Evolutionary conservation across 345 rosid genomes (phyloP).

Genomic region (Theobroma cacao): DNA sequence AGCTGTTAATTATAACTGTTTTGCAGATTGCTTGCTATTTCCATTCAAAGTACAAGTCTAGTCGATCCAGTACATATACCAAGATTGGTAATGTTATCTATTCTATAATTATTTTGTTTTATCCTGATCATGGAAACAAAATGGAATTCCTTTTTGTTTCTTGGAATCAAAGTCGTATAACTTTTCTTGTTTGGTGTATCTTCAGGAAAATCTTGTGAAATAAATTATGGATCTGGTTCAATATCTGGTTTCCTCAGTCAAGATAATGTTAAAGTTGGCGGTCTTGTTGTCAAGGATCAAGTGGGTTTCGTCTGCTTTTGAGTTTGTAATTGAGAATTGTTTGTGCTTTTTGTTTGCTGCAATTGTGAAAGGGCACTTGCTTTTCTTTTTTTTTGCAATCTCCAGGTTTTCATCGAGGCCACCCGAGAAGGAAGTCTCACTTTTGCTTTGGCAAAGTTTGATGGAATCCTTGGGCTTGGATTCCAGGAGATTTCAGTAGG

Average conservation of each 20-base stretch:
- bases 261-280: slow-evolving; percentile 68
- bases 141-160: neutral
- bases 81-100: slow-evolving; percentile 38
- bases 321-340: neutral
- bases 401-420: slow-evolving; percentile 71
- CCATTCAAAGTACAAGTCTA: slow-evolving; percentile 69
- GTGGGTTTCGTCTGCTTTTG: slow-evolving; percentile 25
- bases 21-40: slow-evolving; percentile 73
- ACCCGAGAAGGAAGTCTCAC: slow-evolving; percentile 59
- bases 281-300: slow-evolving; percentile 61
- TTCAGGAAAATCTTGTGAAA: slow-evolving; percentile 54
- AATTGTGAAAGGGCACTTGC: neutral
- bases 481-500: slow-evolving; percentile 73
- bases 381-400: neutral
- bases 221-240: slow-evolving; percentile 70
- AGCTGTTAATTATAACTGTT: neutral
- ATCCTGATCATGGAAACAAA: neutral
- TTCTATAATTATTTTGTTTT: slow-evolving; percentile 1
- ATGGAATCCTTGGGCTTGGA: slow-evolving; percentile 84
- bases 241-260: slow-evolving; percentile 74
- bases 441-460: slow-evolving; percentile 60
- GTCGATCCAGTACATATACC: slow-evolving; percentile 56
- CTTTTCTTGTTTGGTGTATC: neutral
- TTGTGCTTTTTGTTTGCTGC: neutral
- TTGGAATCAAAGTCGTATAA: neutral